Conservation (phyloP, 257 asterid species). For the Solanum neorickii region DNA sequence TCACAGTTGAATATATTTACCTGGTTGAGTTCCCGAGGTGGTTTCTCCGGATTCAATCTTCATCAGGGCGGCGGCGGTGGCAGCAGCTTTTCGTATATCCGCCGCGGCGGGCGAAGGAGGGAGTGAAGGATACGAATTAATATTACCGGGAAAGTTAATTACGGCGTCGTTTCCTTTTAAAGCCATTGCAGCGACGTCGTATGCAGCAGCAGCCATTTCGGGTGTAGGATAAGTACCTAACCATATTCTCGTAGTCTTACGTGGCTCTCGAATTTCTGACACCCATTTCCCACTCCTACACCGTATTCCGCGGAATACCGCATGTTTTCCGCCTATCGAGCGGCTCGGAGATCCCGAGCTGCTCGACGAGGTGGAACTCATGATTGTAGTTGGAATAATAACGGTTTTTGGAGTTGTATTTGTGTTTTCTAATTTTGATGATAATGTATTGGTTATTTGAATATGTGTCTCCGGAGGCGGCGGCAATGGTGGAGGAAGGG, state of each 20-base stretch:
- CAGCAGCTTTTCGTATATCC: conserved; percentile 38
- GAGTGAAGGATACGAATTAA: conserved; percentile 15
- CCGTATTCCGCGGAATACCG: conserved; percentile 36
- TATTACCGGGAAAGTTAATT: conserved; percentile 33
- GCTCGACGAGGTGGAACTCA: conserved; percentile 10
- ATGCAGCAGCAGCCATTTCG: conserved; percentile 45
- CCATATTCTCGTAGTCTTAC: conserved; percentile 37
- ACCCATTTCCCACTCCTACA: conserved; percentile 51
- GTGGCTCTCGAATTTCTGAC: conserved; percentile 38
- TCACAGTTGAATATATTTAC: neutral
- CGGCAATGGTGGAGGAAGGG: neutral
- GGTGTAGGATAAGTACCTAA: conserved; percentile 32
- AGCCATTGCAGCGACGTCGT: conserved; percentile 36
- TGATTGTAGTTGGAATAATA: neutral
- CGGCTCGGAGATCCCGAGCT: neutral
- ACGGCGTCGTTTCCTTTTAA: conserved; percentile 17
- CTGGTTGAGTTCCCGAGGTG: neutral
- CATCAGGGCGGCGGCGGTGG: conserved; percentile 36
- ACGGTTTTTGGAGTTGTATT: neutral
- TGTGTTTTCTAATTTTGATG: neutral
- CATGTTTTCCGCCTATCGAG: conserved; percentile 19
- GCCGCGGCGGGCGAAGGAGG: conserved; percentile 31
- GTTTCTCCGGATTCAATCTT: neutral
- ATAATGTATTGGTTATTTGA: neutral
- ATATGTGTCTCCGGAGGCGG: neutral